Evolutionary conservation across 2,329 filamentous ascomycete species (phyloP).

Genomic region (Westerdykella aurantiaca): DNA sequence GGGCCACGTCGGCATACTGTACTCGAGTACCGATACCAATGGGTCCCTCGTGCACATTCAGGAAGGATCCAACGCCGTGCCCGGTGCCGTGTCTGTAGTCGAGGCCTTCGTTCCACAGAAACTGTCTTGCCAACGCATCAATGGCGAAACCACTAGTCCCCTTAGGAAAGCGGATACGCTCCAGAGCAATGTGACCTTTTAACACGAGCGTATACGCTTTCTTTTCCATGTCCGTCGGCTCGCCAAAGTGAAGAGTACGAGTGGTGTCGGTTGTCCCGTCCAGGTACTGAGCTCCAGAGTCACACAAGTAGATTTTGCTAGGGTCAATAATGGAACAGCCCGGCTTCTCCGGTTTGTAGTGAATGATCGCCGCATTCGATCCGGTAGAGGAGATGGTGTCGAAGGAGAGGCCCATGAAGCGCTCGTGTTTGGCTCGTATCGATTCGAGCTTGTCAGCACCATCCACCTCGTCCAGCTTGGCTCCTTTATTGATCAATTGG

Average conservation of each 20-base stretch:
- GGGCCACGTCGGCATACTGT: conserved; percentile 83
- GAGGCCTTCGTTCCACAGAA: conserved; percentile 85
- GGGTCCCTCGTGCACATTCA: conserved; percentile 96
- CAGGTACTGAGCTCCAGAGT: conserved; percentile 92
- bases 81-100: conserved; percentile 97
- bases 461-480: conserved; percentile 75
- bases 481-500: conserved; percentile 68
- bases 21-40: conserved; percentile 92
- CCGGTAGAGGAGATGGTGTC: conserved; percentile 95
- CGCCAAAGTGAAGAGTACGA: conserved; percentile 84
- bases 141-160: conserved; percentile 91
- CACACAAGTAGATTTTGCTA: conserved; percentile 82
- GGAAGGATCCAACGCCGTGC: conserved; percentile 87
- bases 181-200: conserved; percentile 87
- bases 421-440: conserved; percentile 61
- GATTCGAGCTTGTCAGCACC: conserved; percentile 87
- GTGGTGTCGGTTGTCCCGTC: conserved; percentile 97
- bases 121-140: conserved; percentile 81
- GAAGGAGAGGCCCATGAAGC: conserved; percentile 88
- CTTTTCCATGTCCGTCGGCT: conserved; percentile 74
- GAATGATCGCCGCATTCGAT: conserved; percentile 87
- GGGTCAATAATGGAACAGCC: conserved; percentile 80
- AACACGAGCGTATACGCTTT: conserved; percentile 90
- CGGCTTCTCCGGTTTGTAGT: conserved; percentile 81
- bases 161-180: conserved; percentile 84